phyloP scores from a whole-genome alignment of 768 basidiomycete genomes.

The Lactifluus piperatus region DNA sequence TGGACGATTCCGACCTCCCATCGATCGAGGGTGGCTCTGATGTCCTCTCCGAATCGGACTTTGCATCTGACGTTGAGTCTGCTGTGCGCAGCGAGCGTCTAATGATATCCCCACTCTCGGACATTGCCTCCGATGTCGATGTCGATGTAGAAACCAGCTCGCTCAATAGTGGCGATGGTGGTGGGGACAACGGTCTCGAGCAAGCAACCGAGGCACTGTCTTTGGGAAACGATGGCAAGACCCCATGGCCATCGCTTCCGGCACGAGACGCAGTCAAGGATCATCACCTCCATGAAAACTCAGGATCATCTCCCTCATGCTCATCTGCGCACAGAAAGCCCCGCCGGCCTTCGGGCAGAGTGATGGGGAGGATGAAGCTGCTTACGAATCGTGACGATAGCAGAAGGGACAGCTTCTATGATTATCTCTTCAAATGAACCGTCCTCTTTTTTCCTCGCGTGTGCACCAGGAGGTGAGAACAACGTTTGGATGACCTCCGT shows the following conservation, averaged over 20 bases:
- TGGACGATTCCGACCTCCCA: constrained; percentile 34
- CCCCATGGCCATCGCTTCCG: constrained; percentile 22
- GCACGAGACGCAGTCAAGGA: constrained; percentile 24
- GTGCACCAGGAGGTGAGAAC: too few species aligned
- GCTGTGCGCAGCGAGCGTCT: not conserved
- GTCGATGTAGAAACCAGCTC: constrained; percentile 22
- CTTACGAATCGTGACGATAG: not conserved
- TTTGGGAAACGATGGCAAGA: constrained; percentile 25
- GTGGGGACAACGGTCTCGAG: constrained; percentile 6
- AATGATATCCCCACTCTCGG: constrained; percentile 14
- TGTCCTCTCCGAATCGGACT: constrained; percentile 20
- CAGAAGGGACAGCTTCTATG: constrained; percentile 17
- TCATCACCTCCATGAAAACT: constrained; percentile 23
- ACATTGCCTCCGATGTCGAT: constrained; percentile 28
- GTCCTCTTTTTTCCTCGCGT: too few species aligned
- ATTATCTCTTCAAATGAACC: constrained; percentile 18
- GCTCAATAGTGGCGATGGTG: not conserved
- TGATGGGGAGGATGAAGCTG: not conserved
- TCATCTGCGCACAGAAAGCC: constrained; percentile 39
- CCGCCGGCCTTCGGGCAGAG: constrained; percentile 17
- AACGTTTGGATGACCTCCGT: too few species aligned
- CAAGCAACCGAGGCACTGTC: constrained; percentile 26
- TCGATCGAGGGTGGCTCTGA: constrained; percentile 21
- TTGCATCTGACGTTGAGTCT: constrained; percentile 22
- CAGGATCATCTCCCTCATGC: constrained; percentile 46